Evolutionary conservation across 176 grass and related monocot species (phyloP).

Genomic region (Puccinellia tenuiflora): DNA sequence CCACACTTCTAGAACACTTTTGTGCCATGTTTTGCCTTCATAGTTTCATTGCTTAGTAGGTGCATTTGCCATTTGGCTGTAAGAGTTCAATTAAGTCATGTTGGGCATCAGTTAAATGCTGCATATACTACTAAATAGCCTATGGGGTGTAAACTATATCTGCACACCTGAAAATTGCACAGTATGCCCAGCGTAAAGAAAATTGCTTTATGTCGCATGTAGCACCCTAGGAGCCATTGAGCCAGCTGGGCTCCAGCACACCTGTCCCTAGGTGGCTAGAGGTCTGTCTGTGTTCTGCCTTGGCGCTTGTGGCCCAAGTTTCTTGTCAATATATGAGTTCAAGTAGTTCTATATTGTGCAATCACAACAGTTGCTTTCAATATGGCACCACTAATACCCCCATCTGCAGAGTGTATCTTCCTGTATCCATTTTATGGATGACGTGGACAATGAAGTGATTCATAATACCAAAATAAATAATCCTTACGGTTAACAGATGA

Average conservation of each 20-base stretch:
- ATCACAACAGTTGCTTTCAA: neutral
- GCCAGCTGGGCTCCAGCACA: neutral
- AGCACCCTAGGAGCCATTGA: neutral
- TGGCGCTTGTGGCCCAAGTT: conserved; percentile 3
- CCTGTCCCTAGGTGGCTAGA: neutral
- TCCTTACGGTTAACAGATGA: neutral
- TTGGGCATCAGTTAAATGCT: neutral
- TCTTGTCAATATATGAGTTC: neutral
- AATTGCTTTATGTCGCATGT: neutral
- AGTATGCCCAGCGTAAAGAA: neutral
- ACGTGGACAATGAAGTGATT: neutral
- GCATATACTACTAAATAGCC: neutral
- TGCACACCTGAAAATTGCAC: neutral
- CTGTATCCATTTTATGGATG: neutral
- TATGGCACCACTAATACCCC: neutral
- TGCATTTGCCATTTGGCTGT: conserved; percentile 5
- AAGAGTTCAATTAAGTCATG: neutral
- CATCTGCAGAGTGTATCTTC: neutral
- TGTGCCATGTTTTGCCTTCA: neutral
- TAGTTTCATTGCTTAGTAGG: neutral
- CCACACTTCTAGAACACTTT: neutral
- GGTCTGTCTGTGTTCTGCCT: neutral
- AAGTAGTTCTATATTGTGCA: neutral
- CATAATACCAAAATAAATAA: neutral
- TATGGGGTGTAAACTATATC: neutral